Conservation (phyloP, 306 rosid species). For the Hippophae rhamnoides region DNA sequence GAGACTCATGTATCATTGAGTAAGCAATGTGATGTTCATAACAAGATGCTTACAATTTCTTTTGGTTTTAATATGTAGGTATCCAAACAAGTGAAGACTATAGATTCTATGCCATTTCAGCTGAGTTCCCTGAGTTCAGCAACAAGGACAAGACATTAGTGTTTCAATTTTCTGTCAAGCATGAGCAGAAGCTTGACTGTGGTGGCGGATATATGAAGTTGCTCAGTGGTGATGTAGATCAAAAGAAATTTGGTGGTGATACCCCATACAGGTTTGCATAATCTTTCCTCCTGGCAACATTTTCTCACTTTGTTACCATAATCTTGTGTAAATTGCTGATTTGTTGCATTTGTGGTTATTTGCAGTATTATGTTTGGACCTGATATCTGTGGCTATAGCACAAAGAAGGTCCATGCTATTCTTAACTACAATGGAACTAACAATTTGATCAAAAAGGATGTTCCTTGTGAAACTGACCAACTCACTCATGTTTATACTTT, state of each 20-base stretch:
- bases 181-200: conserved; percentile 98
- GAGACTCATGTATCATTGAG: too few relatives aligned
- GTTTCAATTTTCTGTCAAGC: conserved; percentile 92
- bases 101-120: conserved; percentile 91
- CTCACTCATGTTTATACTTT: conserved; percentile 90
- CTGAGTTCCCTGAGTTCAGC: conserved; percentile 92
- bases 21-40: not conserved
- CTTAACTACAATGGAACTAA: conserved; percentile 69
- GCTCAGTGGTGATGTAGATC: conserved; percentile 83
- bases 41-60: not conserved
- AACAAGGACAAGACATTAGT: conserved; percentile 82
- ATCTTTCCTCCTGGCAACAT: conserved; percentile 5
- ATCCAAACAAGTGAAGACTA: conserved; percentile 97
- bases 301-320: not conserved
- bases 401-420: conserved; percentile 98
- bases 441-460: conserved; percentile 96
- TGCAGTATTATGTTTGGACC: conserved; percentile 99
- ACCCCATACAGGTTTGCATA: conserved; percentile 76
- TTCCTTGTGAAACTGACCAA: conserved; percentile 97
- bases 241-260: conserved; percentile 95
- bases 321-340: conserved; percentile 13
- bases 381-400: conserved; percentile 95
- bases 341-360: conserved; percentile 10
- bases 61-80: conserved; percentile 38
- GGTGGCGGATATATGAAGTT: conserved; percentile 99